These are phyloP conservation scores for Papilionanthe hybrid DNA, from an alignment of 116 monocot species.

Conservation along the genomic window DNA sequence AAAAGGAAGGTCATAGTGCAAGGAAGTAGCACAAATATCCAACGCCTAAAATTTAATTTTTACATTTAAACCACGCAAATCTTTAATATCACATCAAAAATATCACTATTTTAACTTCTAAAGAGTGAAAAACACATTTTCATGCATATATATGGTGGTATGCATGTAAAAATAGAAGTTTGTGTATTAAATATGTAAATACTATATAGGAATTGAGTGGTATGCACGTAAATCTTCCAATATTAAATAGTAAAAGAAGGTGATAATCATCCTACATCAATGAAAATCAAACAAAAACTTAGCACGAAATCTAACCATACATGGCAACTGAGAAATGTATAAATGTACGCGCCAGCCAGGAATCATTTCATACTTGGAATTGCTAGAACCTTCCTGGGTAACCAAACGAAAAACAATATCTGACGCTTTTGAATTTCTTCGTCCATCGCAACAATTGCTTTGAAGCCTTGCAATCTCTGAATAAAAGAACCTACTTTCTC, in stretches of 20 bases:
- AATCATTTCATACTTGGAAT: constrained; percentile 35
- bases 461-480: constrained; percentile 39
- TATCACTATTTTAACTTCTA: too few relatives aligned
- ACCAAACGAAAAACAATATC: constrained; percentile 22
- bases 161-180: too few relatives aligned
- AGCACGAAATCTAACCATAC: constrained; percentile 21
- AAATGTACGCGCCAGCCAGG: constrained; percentile 58
- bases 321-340: constrained; percentile 68
- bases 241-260: background rate
- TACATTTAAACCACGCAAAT: too few relatives aligned
- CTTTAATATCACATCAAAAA: too few relatives aligned
- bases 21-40: too few relatives aligned
- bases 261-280: background rate
- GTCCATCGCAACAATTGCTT: background rate
- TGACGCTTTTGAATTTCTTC: background rate
- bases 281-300: background rate
- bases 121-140: too few relatives aligned
- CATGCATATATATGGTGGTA: too few relatives aligned
- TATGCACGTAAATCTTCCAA: too few relatives aligned
- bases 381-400: background rate
- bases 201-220: too few relatives aligned
- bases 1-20: background rate
- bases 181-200: too few relatives aligned
- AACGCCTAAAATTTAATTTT: too few relatives aligned
- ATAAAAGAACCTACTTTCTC: constrained; percentile 51